phyloP scores from a whole-genome alignment of 805 yeast species.

The Geotrichum ghanense region DNA sequence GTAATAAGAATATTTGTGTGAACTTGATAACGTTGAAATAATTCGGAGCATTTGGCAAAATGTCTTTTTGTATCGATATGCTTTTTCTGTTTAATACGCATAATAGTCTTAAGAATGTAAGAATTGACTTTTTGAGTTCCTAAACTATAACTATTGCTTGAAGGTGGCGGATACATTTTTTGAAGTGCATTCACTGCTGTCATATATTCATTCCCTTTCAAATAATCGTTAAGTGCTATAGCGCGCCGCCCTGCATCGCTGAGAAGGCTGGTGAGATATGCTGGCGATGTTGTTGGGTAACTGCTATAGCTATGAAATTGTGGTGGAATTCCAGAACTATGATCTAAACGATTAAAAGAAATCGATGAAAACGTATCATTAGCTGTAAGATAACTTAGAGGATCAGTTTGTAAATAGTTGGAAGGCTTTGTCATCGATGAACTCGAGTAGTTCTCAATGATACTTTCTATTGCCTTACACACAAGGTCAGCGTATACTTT shows the following conservation, averaged over 20 bases:
- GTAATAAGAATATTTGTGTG: slow-evolving; percentile 6
- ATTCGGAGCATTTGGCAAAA: neutral
- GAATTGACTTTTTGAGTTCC: neutral
- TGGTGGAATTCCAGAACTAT: neutral
- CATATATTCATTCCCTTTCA: slow-evolving; percentile 13
- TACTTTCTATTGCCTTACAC: slow-evolving; percentile 10
- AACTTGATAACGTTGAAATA: slow-evolving; percentile 8
- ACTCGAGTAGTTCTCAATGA: slow-evolving; percentile 5
- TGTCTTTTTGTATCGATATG: neutral
- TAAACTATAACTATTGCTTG: neutral
- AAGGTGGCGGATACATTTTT: slow-evolving; percentile 10
- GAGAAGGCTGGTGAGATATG: slow-evolving; percentile 10
- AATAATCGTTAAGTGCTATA: slow-evolving; percentile 9
- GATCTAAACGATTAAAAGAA: neutral
- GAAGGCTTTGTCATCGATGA: neutral
- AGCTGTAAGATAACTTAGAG: neutral
- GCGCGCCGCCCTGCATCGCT: slow-evolving; percentile 8
- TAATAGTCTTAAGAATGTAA: neutral
- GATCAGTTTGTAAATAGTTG: neutral
- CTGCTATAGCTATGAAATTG: too few species aligned
- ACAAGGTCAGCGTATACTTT: slow-evolving; percentile 7
- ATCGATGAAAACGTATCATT: neutral
- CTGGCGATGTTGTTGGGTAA: neutral
- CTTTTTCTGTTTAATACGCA: neutral
- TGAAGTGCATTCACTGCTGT: slow-evolving; percentile 10